phyloP scores from a whole-genome alignment of 2,329 filamentous ascomycete genomes.

The Cryphonectria parasitica region DNA sequence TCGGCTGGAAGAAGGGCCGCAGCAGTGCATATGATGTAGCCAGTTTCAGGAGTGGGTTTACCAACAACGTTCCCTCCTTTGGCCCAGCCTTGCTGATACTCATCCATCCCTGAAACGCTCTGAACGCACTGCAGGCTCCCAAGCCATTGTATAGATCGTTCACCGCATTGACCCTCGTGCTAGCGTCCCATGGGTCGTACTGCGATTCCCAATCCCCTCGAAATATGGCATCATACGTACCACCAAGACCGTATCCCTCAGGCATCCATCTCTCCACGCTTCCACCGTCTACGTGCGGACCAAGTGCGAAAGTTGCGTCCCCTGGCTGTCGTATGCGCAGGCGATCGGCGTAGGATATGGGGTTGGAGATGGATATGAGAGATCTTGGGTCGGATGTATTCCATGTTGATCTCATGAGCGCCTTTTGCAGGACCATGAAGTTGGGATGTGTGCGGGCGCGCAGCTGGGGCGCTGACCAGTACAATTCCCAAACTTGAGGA shows the following conservation, averaged over 20 bases:
- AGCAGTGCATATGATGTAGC: constrained; percentile 81
- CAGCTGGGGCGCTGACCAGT: constrained; percentile 73
- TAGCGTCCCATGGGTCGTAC: constrained; percentile 82
- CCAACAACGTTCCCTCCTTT: constrained; percentile 76
- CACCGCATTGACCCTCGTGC: constrained; percentile 67
- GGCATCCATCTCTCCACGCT: constrained; percentile 77
- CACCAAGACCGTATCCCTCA: constrained; percentile 66
- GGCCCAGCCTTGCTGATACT: constrained; percentile 75
- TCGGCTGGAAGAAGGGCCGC: constrained; percentile 75
- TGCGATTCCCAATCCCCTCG: constrained; percentile 72
- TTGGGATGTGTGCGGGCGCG: constrained; percentile 69
- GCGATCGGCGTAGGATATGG: constrained; percentile 71
- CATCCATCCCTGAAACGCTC: constrained; percentile 91
- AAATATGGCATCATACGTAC: constrained; percentile 75
- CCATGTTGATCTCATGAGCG: constrained; percentile 53
- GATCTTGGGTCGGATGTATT: constrained; percentile 31
- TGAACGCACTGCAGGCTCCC: constrained; percentile 81
- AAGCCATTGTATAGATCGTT: constrained; percentile 80
- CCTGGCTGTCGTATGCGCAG: constrained; percentile 74
- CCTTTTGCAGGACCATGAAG: constrained; percentile 62
- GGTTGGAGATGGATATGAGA: constrained; percentile 55
- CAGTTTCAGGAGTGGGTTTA: constrained; percentile 77
- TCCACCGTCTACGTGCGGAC: constrained; percentile 75
- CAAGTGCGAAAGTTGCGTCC: constrained; percentile 70
- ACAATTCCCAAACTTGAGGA: constrained; percentile 75